phyloP scores from a whole-genome alignment of 2,329 filamentous ascomycete species.

The Chaetomium sp. region DNA sequence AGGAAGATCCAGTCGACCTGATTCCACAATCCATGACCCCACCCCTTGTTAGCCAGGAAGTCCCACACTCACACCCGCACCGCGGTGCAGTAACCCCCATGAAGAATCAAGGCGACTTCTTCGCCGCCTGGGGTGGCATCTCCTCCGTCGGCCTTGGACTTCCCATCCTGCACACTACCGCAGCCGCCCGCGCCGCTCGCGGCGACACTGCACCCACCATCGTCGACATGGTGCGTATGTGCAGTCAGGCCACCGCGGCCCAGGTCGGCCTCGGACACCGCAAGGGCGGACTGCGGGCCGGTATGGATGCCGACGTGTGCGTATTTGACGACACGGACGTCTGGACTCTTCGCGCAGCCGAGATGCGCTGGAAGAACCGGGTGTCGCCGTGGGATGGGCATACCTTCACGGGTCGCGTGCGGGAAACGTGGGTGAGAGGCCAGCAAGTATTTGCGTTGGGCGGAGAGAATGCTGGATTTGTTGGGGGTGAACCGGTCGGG shows the following conservation, averaged over 20 bases:
- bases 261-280: conserved; percentile 78
- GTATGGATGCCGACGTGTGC: conserved; percentile 85
- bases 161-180: conserved; percentile 80
- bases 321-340: conserved; percentile 81
- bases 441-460: conserved; percentile 65
- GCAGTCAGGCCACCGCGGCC: conserved; percentile 75
- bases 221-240: conserved; percentile 77
- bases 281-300: conserved; percentile 75
- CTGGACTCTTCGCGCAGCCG: conserved; percentile 66
- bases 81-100: background rate
- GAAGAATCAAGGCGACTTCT: conserved; percentile 67
- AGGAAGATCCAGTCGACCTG: conserved; percentile 18
- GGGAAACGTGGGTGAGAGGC: conserved; percentile 80
- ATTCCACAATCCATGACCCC: background rate
- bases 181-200: conserved; percentile 51
- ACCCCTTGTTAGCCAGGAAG: background rate
- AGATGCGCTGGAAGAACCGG: conserved; percentile 93
- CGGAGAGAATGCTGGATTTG: conserved; percentile 45
- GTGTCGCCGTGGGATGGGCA: conserved; percentile 86
- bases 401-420: conserved; percentile 68
- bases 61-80: background rate
- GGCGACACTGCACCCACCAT: conserved; percentile 43
- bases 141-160: conserved; percentile 88
- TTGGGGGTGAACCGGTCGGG: conserved; percentile 42
- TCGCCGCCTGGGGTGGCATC: conserved; percentile 93